Evolutionary conservation across 108 stramenopile genomes (phyloP).

Genomic region (Nitzschia sp.): DNA sequence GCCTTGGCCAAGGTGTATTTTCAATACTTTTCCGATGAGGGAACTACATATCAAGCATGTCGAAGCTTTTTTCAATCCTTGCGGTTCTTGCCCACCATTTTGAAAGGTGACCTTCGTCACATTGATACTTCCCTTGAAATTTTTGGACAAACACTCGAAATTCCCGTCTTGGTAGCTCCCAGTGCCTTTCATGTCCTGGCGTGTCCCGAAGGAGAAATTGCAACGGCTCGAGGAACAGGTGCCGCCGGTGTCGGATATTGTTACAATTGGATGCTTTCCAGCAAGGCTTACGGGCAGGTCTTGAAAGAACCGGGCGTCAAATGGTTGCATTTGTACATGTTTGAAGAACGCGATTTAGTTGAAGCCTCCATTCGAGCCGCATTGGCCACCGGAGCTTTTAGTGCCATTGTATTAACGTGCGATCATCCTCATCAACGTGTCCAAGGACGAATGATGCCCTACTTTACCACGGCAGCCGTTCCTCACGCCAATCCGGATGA

Average conservation of each 20-base stretch:
- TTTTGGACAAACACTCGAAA: not conserved
- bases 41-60: not conserved
- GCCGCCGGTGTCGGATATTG: conserved; percentile 6
- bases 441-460: conserved; percentile 3
- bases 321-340: conserved; percentile 13
- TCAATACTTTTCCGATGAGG: conserved; percentile 5
- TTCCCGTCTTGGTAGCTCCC: conserved; percentile 9
- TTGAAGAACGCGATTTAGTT: conserved; percentile 10
- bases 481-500: conserved; percentile 1
- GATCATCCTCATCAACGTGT: conserved; percentile 6
- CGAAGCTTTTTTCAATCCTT: not conserved
- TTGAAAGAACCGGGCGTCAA: not conserved
- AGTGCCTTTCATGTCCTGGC: conserved; percentile 14
- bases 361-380: not conserved
- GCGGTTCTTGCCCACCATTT: not conserved
- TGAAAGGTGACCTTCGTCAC: not conserved
- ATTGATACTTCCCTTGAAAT: not conserved
- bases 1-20: not conserved
- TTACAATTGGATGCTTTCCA: conserved; percentile 7
- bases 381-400: not conserved
- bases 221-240: not conserved
- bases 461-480: not conserved
- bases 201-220: conserved; percentile 14
- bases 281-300: not conserved
- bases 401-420: conserved; percentile 4